Evolutionary conservation across 768 basidiomycete genomes (phyloP), one percentile per base, ranked within the genome.

Genomic region (Russula olivacea): DNA sequence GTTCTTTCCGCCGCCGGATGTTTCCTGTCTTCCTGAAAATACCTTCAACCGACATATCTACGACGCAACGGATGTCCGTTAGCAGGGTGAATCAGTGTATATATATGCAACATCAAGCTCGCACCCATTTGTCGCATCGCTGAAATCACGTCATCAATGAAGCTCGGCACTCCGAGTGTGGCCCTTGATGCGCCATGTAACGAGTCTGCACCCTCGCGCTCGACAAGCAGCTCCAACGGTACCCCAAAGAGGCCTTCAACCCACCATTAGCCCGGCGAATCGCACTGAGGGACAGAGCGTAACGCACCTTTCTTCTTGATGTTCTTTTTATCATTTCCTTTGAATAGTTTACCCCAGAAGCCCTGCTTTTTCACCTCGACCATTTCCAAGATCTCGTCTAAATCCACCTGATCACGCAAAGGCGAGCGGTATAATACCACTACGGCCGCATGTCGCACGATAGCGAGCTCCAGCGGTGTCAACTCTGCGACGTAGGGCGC

Each of bases 91-190:
- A 32, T 21, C 41, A 15, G 30, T 38, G 48, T 30, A n/a, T 7
- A 66, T 45, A n/a, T 34, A 25, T 43, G 53, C 21, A 23, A 40
- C 10, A 23, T 63, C 14, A 34, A 34, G 19, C 15, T 76, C 88
- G 66, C 61, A 97, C 96, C 96, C 97, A 98, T 98, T 74, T 98
- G 95, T 71, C 90, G 82, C 97, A 99, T 98, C 12, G 97, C 94
- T 55, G 93, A 96, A 51, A 99, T 85, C 63, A 97, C 92, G 71
- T 99, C 97, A 73, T 99, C 97, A 61, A 99, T 91, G 73, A 99
- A 98, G 74, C 93, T 98, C 15, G 97, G 97, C 23, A 99, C 88
- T 68, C 92, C 81, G 66, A 99, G 71, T 8, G 92, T 84, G 40
- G 83, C 86, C 40, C 90, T 83, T 7, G 93, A 91, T 25, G 92